Evolutionary conservation across 2,329 filamentous ascomycete genomes (phyloP), one percentile per base, ranked within the genome.

Genomic region (Thielaviopsis populi): DNA sequence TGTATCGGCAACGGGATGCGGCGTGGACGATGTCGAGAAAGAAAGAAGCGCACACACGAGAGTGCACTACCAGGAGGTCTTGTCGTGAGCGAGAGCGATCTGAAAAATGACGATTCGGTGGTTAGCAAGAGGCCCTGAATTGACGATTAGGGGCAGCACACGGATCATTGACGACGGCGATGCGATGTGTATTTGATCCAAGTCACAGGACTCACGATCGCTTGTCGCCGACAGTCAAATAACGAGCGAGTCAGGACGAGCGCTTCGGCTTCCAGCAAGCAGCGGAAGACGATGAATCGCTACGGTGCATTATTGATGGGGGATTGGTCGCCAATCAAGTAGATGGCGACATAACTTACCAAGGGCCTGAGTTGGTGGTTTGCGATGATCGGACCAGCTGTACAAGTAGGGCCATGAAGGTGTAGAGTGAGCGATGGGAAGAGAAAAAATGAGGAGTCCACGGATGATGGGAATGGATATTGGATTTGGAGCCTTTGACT

Each of bases 371-470:
- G 24, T 41, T 53, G 43, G 62, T 63, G 43, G 62, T 63, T 63
- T 63, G 62, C 62, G 62, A 63, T 63, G 62, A 46, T 46, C 62
- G 13, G 8, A 33, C 42, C 40, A 48, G 54, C 19, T 33, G 62
- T 53, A 27, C 40, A 40, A 48, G 62, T 27, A 24, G 40, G 62
- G 42, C 54, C 50, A 56, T 59, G 54, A 48, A 53, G 54, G 54
- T 50, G 53, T 41, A 63, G 62, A 46, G 60, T 54, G 62, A 41
- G 42, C 54, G 50, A 59, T 46, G 53, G 46, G 62, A 59, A 46
- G 53, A 48, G 54, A 63, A 63, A 63, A 63, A 63, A 63, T 63
- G 62, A 63, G 62, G 62, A 63, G 62, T 59, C 62, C 42, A 43
- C 62, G 37, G 37, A 22, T 59, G 50, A 63, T 59, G 54, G 50